Conservation (phyloP, 1,284 basidiomycete species). For the Melampsora larici-populina region DNA sequence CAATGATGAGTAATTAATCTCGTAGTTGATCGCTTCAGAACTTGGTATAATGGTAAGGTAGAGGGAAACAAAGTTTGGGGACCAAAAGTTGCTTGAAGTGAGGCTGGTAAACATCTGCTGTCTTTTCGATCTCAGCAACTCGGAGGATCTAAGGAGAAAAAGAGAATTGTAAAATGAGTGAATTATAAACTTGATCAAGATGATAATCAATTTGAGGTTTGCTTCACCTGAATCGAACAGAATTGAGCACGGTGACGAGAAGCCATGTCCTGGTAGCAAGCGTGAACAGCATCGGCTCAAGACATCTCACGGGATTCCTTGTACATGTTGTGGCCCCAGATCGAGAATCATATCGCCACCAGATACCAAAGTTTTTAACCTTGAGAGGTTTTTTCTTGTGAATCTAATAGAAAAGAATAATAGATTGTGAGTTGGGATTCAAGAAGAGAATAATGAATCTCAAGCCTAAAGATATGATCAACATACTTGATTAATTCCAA, state of each 20-base stretch:
- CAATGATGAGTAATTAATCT: too few relatives aligned
- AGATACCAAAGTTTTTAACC: conserved; percentile 99
- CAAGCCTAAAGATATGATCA: conserved; percentile 42
- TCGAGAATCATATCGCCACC: conserved; percentile 97
- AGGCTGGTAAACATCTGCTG: conserved; percentile 72
- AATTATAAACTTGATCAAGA: conserved; percentile 39
- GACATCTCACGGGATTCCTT: conserved; percentile 94
- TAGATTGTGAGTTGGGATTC: neutral
- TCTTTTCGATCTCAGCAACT: conserved; percentile 88
- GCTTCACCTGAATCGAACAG: conserved; percentile 89
- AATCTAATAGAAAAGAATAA: neutral
- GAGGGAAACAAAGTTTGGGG: conserved; percentile 93
- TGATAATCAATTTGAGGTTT: conserved; percentile 24
- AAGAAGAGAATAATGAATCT: conserved; percentile 1
- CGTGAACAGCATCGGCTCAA: conserved; percentile 91
- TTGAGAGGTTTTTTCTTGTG: conserved; percentile 94
- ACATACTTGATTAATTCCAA: conserved; percentile 91
- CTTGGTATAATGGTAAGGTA: conserved; percentile 73
- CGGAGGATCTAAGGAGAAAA: conserved; percentile 69
- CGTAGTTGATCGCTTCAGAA: too few relatives aligned
- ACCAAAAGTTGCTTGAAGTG: conserved; percentile 95
- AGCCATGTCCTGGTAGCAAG: conserved; percentile 99
- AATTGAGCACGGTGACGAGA: conserved; percentile 98
- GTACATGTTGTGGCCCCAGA: conserved; percentile 90
- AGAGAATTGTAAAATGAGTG: conserved; percentile 19